Percentiles rank a stretch among this genome's conserved stretches.
Evolutionary conservation across 768 basidiomycete genomes (phyloP).

Genomic region (Suillus ampliporus): DNA sequence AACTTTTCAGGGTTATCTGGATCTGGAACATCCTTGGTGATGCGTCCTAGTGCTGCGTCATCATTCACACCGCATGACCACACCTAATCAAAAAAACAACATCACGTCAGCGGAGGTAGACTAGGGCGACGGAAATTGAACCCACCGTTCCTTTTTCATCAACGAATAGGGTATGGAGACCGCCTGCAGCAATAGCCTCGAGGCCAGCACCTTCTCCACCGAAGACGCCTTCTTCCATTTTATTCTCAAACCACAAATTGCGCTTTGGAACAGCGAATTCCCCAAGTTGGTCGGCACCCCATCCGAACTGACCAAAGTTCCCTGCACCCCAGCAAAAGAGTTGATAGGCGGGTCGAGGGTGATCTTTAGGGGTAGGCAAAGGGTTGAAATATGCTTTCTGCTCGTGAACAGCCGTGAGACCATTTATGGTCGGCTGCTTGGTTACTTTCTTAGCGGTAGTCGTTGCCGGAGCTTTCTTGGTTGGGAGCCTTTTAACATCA

Average conservation of each 20-base stretch:
- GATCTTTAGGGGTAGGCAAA: slow-evolving; percentile 62
- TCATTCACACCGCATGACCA: slow-evolving; percentile 91
- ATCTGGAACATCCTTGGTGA: slow-evolving; percentile 64
- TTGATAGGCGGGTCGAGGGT: slow-evolving; percentile 66
- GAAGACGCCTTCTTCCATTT: slow-evolving; percentile 73
- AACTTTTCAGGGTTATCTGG: slow-evolving; percentile 64
- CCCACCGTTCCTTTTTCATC: slow-evolving; percentile 91
- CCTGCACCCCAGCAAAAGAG: slow-evolving; percentile 92
- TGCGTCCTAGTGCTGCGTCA: slow-evolving; percentile 84
- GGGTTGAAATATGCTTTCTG: slow-evolving; percentile 68
- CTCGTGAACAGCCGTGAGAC: slow-evolving; percentile 36
- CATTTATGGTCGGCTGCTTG: slow-evolving; percentile 37
- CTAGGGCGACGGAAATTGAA: slow-evolving; percentile 25
- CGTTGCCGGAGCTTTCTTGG: slow-evolving; percentile 29
- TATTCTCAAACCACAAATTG: slow-evolving; percentile 77
- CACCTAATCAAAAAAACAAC: slow-evolving; percentile 50
- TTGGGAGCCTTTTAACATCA: slow-evolving; percentile 36
- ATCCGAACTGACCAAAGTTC: slow-evolving; percentile 94
- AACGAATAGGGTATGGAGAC: slow-evolving; percentile 87
- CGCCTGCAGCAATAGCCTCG: slow-evolving; percentile 81
- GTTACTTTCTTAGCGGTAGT: slow-evolving; percentile 31
- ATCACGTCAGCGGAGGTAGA: slow-evolving; percentile 1
- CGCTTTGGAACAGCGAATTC: slow-evolving; percentile 80
- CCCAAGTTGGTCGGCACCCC: slow-evolving; percentile 75
- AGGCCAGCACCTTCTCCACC: slow-evolving; percentile 80